Base-by-base conservation (phyloP, 768 basidiomycete species). In the Cystofilobasidium macerans region DNA sequence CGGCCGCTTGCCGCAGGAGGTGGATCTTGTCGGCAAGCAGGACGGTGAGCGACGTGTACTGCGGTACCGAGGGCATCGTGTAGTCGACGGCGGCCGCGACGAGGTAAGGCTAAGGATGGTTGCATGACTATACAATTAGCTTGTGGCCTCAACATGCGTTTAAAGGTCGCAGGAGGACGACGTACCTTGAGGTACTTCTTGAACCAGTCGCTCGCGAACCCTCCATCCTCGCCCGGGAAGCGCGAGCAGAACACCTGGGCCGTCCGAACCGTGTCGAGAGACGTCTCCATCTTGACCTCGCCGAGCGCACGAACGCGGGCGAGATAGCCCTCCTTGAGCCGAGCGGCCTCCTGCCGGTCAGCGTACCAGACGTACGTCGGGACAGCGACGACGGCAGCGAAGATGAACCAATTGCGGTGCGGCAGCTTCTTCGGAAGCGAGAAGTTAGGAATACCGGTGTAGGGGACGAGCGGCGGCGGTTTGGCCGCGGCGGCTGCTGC, bases 71-170 rank as follows among this genome's bases (percentile, higher is more conserved):
- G 56, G 90, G 77, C 76, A 92, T 82, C 42, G 87, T 85, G 75
- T 88, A 99, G 80, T 99, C 95, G 40, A 97, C 79, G 0, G 91
- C 95, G 2, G 92, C 91, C 7, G 94, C 92, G 40, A 93, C 88
- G 7, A 99, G 80, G 64, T 94, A 82, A 12, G 95, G 95, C 95
- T 99, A 72, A 18, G 69, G 72, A 70, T 38, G 56, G 45, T 14
- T 45, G 12, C 14, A 9, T n/a, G n/a, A n/a, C n/a, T n/a, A n/a
- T n/a, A n/a, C n/a, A n/a, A n/a, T n/a, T n/a, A n/a, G n/a, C n/a
- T n/a, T n/a, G n/a, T n/a, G n/a, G n/a, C n/a, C n/a, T n/a, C n/a
- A n/a, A n/a, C n/a, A n/a, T n/a, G n/a, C n/a, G n/a, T n/a, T n/a
- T n/a, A n/a, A n/a, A n/a, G n/a, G n/a, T n/a, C n/a, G n/a, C 36